Evolutionary conservation across 768 basidiomycete species (phyloP).

Genomic region (Artomyces pyxidatus): DNA sequence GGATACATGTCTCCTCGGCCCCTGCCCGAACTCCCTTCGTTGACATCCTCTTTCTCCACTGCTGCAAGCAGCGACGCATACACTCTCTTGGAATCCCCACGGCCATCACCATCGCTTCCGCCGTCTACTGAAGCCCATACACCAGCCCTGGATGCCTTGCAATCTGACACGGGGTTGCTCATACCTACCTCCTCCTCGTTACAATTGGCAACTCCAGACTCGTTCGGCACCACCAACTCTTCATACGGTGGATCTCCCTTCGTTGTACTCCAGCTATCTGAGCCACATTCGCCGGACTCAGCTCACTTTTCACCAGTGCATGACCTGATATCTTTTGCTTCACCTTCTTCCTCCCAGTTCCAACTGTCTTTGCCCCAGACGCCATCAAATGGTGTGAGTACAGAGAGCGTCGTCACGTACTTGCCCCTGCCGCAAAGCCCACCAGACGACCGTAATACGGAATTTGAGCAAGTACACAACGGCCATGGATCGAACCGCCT

Average conservation of each 20-base stretch:
- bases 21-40: slow-evolving; percentile 13
- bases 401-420: slow-evolving; percentile 4
- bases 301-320: slow-evolving; percentile 12
- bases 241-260: background rate
- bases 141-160: no score
- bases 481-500: no score
- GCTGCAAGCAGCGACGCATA: background rate
- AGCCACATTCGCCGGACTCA: slow-evolving; percentile 14
- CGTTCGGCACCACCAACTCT: background rate
- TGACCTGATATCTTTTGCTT: slow-evolving; percentile 7
- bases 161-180: no score
- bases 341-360: slow-evolving; percentile 12
- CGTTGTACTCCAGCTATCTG: slow-evolving; percentile 7
- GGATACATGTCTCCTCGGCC: slow-evolving; percentile 11
- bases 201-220: background rate
- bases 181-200: background rate
- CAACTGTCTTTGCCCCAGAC: slow-evolving; percentile 5
- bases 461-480: no score
- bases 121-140: no score
- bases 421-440: slow-evolving; percentile 1
- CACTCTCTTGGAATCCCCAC: background rate
- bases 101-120: no score
- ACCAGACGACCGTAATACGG: no score
- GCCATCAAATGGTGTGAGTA: slow-evolving; percentile 1
- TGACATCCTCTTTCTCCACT: slow-evolving; percentile 12